Base-by-base conservation (phyloP, 176 grass and related monocot species). In the Hyparrhenia diplandra region DNA sequence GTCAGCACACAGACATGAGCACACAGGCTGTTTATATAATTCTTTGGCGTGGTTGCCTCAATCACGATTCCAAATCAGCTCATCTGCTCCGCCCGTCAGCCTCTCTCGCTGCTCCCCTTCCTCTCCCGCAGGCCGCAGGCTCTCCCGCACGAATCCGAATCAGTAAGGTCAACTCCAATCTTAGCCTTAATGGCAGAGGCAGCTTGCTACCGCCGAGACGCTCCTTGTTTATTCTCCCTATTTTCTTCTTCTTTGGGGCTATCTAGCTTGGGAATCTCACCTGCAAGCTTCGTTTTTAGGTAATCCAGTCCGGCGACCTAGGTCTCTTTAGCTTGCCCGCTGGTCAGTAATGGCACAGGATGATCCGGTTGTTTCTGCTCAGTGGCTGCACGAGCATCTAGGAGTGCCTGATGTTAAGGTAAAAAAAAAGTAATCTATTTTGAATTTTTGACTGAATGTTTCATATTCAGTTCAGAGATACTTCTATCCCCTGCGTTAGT, bases 391-490 rank as follows among this genome's bases (percentile, higher is more conserved):
- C 20, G 68, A 82, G 57, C 91, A 93, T 60, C 49, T 98, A 9
- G 61, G 79, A 45, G 61, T 82, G 78, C 84, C 92, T 72, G 84
- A 94, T 89, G 43, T 98, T 63, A 94, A 94, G 92, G 92, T 91
- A 35, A 59, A 28, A 41, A 43, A 58, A n/a, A 0, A 70, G 8
- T 43, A 43, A 7, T 77, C 58, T 77, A 24, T 73, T 61, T 42
- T 80, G 5, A 4, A 14, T 37, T 63, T n/a, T n/a, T n/a, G n/a
- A n/a, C n/a, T n/a, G n/a, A n/a, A n/a, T n/a, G n/a, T n/a, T 41
- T 49, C 35, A 24, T 81, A 3, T 58, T 37, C 29, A 27, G 55
- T 25, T 59, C 10, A 59, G 55, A 59, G 21, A 35, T 29, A 8
- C 6, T 35, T n/a, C 1, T 39, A 63, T 42, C 24, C 21, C 59